These are phyloP conservation scores for Exobasidium rhododendri DNA, from an alignment of 1,284 basidiomycete genomes.

Conservation along the genomic window DNA sequence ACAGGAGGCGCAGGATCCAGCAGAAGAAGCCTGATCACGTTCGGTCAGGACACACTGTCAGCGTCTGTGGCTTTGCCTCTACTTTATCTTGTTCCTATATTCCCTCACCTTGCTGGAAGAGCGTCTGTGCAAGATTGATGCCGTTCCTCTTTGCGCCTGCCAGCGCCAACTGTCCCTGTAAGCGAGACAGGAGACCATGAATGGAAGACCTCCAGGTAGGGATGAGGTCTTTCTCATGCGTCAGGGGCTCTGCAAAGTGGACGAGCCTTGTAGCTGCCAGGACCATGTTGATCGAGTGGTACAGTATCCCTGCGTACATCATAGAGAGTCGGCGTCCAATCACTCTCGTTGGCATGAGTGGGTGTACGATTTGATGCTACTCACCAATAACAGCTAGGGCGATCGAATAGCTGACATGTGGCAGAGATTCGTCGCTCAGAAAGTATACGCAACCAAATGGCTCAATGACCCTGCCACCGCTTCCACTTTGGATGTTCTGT, in stretches of 20 bases:
- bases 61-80: too few relatives aligned
- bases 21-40: not conserved
- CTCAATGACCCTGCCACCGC: not conserved
- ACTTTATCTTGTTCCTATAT: too few relatives aligned
- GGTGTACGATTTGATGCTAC: not conserved
- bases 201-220: too few relatives aligned
- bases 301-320: not conserved
- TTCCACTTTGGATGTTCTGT: not conserved
- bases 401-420: not conserved
- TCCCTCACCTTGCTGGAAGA: not conserved
- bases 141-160: not conserved
- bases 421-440: not conserved
- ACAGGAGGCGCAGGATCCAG: not conserved
- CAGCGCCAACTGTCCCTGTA: too few relatives aligned
- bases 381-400: not conserved
- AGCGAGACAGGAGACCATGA: too few relatives aligned
- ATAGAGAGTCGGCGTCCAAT: not conserved
- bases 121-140: not conserved
- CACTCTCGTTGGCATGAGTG: not conserved
- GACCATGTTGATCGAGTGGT: not conserved
- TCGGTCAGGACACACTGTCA: not conserved
- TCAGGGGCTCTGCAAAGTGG: not conserved
- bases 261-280: not conserved
- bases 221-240: too few relatives aligned
- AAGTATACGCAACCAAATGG: not conserved